A percentile compares a stretch with the other conserved stretches of the same genome.
Conservation (phyloP, 2,329 filamentous ascomycete species). For the Lachnellula hyalina region DNA sequence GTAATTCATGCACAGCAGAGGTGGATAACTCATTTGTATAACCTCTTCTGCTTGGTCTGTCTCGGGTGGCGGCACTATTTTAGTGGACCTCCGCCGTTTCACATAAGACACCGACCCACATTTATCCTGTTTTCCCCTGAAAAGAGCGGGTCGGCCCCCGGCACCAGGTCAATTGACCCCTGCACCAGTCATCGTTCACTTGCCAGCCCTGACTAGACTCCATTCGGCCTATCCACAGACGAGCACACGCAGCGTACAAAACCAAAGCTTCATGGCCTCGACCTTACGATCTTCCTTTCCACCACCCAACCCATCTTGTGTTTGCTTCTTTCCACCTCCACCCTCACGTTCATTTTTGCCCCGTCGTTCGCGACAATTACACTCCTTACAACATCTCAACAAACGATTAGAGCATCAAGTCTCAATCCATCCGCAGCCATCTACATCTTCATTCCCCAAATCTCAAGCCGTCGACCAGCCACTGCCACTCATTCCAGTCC, state of each 20-base stretch:
- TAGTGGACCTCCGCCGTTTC: too few species aligned
- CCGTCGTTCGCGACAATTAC: constrained; percentile 17
- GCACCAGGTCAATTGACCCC: too few species aligned
- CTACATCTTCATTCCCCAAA: not conserved
- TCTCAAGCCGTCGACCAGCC: not conserved
- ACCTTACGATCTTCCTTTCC: not conserved
- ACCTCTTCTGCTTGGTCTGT: too few species aligned
- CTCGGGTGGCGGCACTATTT: too few species aligned
- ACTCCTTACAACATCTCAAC: constrained; percentile 10
- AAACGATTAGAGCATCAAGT: not conserved
- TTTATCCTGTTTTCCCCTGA: too few species aligned
- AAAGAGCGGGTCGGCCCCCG: too few species aligned
- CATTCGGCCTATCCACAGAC: too few species aligned
- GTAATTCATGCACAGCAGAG: too few species aligned
- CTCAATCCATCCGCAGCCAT: not conserved
- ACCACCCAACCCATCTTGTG: not conserved
- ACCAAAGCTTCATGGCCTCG: not conserved
- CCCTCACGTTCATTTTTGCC: constrained; percentile 8
- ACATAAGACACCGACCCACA: too few species aligned
- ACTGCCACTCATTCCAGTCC: constrained; percentile 7
- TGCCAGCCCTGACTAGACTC: too few species aligned
- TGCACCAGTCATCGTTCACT: too few species aligned
- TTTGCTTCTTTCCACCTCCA: constrained; percentile 2
- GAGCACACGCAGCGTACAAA: not conserved
- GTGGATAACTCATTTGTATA: too few species aligned